Base-by-base conservation (phyloP, 148 eudicot species). In the Rhododendron griersonianum region DNA sequence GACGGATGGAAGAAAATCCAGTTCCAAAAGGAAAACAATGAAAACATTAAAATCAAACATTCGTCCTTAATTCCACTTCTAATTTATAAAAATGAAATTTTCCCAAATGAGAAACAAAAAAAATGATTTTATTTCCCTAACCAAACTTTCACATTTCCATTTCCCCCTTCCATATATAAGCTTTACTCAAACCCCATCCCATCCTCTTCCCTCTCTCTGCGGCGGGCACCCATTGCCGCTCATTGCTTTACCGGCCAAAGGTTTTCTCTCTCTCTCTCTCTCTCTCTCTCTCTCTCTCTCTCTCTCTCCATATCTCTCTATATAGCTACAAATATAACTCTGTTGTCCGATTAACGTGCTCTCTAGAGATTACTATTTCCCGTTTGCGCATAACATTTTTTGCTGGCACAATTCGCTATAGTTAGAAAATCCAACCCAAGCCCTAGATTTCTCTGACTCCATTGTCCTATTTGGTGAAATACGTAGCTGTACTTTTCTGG, bases 201-300 rank as follows among this genome's bases (percentile, higher is more conserved):
- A 16, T 75, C 4, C 47, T 35, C 28, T 19, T 23, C 51, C 81
- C 50, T 39, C 45, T 41, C 53, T 23, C 16, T 10, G 33, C 50
- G 48, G 80, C 48, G 23, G 45, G 80, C 80, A 21, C 80, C 25
- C 1, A 77, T 21, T 44, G 39, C 79, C 81, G 53, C 81, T 78
- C 50, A 11, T 78, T 10, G 81, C 81, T 78, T 78, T 23, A 2
- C 81, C 51, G 30, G 81, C 81, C 81, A 78, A 10, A 78, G 81
- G 53, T 45, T 78, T 33, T 77, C 80, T 77, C 51, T 78, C 53
- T 74, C 78, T 74, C 18, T 73, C 77, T 73, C 44, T 73, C 77
- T 73, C 44, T 73, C 77, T 73, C 37, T 69, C 37, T 69, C 37
- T 28, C 74, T 69, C 37, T 69, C 37, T 28, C 74, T 67, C 35